These are phyloP conservation scores for Wickerhamiella australiensis DNA, from an alignment of 805 yeast genomes.

Conservation along the genomic window DNA sequence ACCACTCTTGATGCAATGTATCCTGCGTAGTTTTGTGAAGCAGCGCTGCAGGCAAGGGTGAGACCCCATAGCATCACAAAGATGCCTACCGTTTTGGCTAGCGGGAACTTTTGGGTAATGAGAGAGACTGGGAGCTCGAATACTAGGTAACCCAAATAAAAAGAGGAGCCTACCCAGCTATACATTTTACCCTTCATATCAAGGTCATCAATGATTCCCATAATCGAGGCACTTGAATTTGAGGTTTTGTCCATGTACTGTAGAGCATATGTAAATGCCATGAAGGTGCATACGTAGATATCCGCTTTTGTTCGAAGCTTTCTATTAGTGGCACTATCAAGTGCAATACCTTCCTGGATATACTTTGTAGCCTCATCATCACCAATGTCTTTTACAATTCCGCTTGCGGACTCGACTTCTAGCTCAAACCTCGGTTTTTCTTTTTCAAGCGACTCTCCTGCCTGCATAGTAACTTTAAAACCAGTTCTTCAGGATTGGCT, in stretches of 20 bases:
- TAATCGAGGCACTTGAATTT: conserved; percentile 40
- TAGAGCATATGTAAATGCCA: conserved; percentile 38
- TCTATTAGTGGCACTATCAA: background rate
- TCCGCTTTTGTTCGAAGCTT: conserved; percentile 40
- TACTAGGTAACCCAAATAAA: conserved; percentile 51
- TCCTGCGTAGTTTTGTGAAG: conserved; percentile 34
- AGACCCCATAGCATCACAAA: conserved; percentile 39
- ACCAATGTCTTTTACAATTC: background rate
- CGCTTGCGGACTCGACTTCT: background rate
- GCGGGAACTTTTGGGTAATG: conserved; percentile 43
- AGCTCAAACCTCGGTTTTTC: background rate
- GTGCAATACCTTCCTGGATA: background rate
- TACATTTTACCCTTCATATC: conserved; percentile 35
- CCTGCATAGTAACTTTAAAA: too few species aligned
- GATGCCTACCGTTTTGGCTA: conserved; percentile 38
- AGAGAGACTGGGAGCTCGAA: conserved; percentile 41
- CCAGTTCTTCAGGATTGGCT: too few species aligned
- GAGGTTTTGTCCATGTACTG: conserved; percentile 53
- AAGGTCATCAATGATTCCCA: conserved; percentile 38
- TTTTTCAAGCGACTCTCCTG: background rate
- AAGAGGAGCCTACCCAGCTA: conserved; percentile 47
- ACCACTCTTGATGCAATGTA: conserved; percentile 37
- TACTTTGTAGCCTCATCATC: conserved; percentile 13
- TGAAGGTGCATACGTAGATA: conserved; percentile 38
- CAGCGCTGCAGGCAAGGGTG: conserved; percentile 35